phyloP scores from a whole-genome alignment of 2,329 filamentous ascomycete genomes.

The Fusarium fracticaudum region DNA sequence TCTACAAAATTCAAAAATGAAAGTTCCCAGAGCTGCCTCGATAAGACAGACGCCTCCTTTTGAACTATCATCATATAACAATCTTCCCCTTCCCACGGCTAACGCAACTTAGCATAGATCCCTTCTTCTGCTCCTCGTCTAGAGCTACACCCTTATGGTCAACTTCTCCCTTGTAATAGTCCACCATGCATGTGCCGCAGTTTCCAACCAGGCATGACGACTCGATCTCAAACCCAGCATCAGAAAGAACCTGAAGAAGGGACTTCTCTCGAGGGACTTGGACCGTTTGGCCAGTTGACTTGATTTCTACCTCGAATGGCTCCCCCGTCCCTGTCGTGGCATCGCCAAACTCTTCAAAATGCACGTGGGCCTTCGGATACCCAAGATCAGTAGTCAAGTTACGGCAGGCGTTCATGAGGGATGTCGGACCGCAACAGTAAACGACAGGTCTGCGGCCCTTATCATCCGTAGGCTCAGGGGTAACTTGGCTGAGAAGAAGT shows the following conservation, averaged over 20 bases:
- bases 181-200: conserved; percentile 29
- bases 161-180: conserved; percentile 15
- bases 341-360: conserved; percentile 27
- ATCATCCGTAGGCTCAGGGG: background rate
- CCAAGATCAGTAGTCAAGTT: background rate
- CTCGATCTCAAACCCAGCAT: conserved; percentile 23
- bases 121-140: conserved; percentile 22
- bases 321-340: conserved; percentile 18
- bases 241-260: conserved; percentile 19
- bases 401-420: conserved; percentile 3
- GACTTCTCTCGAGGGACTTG: conserved; percentile 11
- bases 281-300: background rate
- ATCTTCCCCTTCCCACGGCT: conserved; percentile 25
- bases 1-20: background rate
- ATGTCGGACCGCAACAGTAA: conserved; percentile 16
- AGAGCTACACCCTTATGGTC: conserved; percentile 26
- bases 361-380: background rate
- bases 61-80: background rate
- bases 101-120: conserved; percentile 19
- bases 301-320: conserved; percentile 17
- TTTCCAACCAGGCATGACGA: conserved; percentile 28
- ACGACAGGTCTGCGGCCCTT: background rate
- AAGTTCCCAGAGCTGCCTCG: background rate
- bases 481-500: background rate
- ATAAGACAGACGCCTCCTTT: too few species aligned